Base-by-base conservation (phyloP, 2,329 filamentous ascomycete genomes). In the Stemphylium vesicarium region DNA sequence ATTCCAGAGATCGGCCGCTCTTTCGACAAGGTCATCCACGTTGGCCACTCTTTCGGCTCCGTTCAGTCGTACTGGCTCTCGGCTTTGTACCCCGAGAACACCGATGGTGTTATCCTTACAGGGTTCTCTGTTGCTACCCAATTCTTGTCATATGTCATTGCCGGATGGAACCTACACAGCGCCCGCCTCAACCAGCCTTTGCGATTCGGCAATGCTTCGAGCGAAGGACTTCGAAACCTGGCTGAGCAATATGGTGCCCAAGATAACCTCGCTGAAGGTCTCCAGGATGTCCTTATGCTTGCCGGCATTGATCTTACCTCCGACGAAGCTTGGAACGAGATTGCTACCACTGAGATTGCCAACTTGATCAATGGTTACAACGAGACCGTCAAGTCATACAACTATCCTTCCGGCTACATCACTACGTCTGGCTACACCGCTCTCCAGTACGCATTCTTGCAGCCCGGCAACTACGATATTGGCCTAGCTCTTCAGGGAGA, bases 21-120 rank as follows among this genome's bases (percentile, higher is more conserved):
- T 3, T 79, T 77, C 61, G 47, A 73, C 8, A 78, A 82, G 64
- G 74, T 85, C 20, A 76, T 86, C 8, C 86, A 89, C 67, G 78
- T 87, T 13, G 87, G 86, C 11, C 86, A 89, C 75, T 86, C 83
- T 0, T 89, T 86, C 62, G 87, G 87, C 29, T 85, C 85, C 0
- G 73, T 81, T 5, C 82, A 85, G 62, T 82, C 81, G 2, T 87
- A 85, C 71, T 79, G 75, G 42, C 77, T 89, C 16, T 81, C 82
- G 7, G 78, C 79, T 41, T 68, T 76, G 53, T 76, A 85, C 63
- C 84, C 85, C 1, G 66, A 78, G 49, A 74, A 84, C 52, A 84
- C 82, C 33, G 81, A 88, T 57, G 84, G 81, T 35, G 77, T 88
- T 36, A 73, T 86, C 46, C 77, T 89, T 6, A 88, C 85, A 1